Percentiles rank a stretch among this genome's conserved stretches.
Conservation (phyloP, 495 filamentous ascomycete genomes). For the Podospora bellae-mahoneyi region DNA sequence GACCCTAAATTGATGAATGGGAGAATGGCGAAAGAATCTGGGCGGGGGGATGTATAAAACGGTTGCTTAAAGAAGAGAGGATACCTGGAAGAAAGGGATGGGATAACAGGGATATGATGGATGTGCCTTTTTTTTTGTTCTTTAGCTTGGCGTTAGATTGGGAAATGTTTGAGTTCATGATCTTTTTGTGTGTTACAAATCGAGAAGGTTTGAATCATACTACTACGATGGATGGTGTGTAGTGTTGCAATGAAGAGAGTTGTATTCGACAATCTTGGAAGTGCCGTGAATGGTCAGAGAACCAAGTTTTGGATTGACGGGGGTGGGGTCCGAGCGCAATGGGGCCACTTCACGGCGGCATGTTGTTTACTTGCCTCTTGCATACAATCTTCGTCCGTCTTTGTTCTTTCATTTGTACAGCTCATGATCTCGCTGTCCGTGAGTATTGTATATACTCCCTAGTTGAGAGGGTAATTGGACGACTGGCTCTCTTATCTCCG, state of each 20-base stretch:
- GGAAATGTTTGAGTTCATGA: not conserved
- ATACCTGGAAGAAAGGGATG: not conserved
- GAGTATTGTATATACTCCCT: not conserved
- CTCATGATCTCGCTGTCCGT: not conserved
- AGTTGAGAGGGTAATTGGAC: not conserved
- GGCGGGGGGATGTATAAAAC: not conserved
- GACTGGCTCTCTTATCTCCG: not conserved
- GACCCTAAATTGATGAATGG: not conserved
- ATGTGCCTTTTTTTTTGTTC: not conserved
- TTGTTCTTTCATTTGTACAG: not conserved
- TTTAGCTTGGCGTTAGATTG: not conserved
- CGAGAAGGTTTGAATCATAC: not conserved
- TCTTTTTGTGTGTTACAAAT: not conserved
- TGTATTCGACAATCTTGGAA: not conserved
- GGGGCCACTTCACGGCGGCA: not conserved
- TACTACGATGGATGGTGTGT: not conserved
- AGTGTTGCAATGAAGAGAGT: not conserved
- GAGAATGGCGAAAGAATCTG: not conserved
- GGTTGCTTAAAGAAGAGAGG: not conserved
- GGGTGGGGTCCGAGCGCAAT: not conserved
- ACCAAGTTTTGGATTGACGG: not conserved
- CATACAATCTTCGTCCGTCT: not conserved
- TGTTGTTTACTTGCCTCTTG: not conserved
- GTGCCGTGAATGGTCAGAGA: not conserved
- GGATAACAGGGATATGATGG: not conserved